Percentiles rank a stretch among this genome's conserved stretches.
phyloP scores from a whole-genome alignment of 2,329 filamentous ascomycete species.

The Lizonia empirigonia region DNA sequence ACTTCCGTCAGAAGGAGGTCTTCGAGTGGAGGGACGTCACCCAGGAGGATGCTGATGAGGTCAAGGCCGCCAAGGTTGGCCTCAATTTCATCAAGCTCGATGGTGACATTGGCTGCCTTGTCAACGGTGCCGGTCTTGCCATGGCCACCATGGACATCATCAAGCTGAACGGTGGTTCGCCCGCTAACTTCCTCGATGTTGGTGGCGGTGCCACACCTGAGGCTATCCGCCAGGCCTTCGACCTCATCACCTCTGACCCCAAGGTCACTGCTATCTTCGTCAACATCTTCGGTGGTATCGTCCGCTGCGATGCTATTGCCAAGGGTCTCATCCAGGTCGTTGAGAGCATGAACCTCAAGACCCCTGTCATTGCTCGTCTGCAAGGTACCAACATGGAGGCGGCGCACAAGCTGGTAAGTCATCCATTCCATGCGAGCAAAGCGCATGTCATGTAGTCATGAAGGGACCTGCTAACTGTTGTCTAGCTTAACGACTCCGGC shows the following conservation, averaged over 20 bases:
- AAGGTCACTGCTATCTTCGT: slow-evolving; percentile 99
- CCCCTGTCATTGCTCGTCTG: slow-evolving; percentile 94
- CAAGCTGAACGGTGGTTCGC: slow-evolving; percentile 95
- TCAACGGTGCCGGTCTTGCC: slow-evolving; percentile 98
- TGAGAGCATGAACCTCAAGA: slow-evolving; percentile 91
- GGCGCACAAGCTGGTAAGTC: slow-evolving; percentile 76
- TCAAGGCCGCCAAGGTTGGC: slow-evolving; percentile 89
- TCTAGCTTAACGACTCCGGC: slow-evolving; percentile 87
- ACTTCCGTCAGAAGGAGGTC: slow-evolving; percentile 96
- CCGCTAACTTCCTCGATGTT: slow-evolving; percentile 98
- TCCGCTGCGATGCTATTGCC: slow-evolving; percentile 96
- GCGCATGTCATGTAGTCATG: neutral
- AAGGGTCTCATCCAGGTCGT: slow-evolving; percentile 95
- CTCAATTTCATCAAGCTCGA: slow-evolving; percentile 99
- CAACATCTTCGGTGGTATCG: slow-evolving; percentile 99
- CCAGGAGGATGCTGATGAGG: slow-evolving; percentile 97
- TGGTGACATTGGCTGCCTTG: slow-evolving; percentile 97
- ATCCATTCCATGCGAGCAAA: neutral
- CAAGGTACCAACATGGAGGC: slow-evolving; percentile 98
- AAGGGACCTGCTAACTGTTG: slow-evolving; percentile 19
- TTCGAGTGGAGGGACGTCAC: slow-evolving; percentile 92
- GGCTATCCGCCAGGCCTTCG: slow-evolving; percentile 96
- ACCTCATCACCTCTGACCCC: slow-evolving; percentile 96
- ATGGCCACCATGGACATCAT: slow-evolving; percentile 99
- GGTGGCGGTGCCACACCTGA: slow-evolving; percentile 96